Base-by-base conservation (phyloP, 345 rosid genomes). In the Lepidium didymum region DNA sequence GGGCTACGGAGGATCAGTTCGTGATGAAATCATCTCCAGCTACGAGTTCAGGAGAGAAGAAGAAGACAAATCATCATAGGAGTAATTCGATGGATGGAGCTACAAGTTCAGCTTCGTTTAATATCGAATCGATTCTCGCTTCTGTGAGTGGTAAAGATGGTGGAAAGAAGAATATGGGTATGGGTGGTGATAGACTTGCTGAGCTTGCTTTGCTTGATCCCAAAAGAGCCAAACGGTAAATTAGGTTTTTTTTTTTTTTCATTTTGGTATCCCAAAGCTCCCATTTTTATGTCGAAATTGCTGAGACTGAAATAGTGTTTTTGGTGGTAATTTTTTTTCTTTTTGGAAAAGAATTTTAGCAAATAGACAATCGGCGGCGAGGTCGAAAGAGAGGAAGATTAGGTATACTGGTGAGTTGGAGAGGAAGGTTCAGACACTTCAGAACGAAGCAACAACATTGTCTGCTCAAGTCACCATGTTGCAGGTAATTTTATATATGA, bases 371-470 rank as follows among this genome's bases (percentile, higher is more conserved):
- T 92, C 98, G 3, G 98, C 96, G 0, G 98, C 98, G 2, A 81
- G 98, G 19, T 92, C 98, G 0, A 92, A 92, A 84, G 98, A 92
- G 86, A 85, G 98, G 83, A 92, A 90, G 73, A 79, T 82, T 41
- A 71, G 89, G 64, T 92, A 92, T 68, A 86, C 96, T 0, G 67
- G 77, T 79, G 98, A 92, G 84, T 81, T 92, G 57, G 98, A 93
- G 81, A 93, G 87, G 87, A 93, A 90, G 74, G 98, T 93, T 56
- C 98, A 88, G 83, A 93, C 98, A 12, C 97, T 93, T 77, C 98
- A 93, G 81, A 85, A 89, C 14, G 98, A 93, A 82, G 98, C 98
- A 18, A 90, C 98, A 29, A 90, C 88, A 16, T 84, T 93, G 58
- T 93, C 98, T n/a, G 98, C 98, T 3, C 98, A 92, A 79, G 93